Conservation (phyloP, 177 flowering plant species). For the Vitis hybrid region DNA sequence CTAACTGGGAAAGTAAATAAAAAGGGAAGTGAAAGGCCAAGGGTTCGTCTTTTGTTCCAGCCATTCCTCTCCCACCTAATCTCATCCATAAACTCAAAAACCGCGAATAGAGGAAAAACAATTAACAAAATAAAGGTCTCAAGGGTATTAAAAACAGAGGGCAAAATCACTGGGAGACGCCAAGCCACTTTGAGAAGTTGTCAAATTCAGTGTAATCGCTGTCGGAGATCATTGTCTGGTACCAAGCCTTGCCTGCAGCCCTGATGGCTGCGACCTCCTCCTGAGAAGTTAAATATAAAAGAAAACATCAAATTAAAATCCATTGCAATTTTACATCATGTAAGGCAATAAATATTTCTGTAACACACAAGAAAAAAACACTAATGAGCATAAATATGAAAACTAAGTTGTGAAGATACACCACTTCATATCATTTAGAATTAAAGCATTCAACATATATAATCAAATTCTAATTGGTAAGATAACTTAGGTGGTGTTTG, state of each 20-base stretch:
- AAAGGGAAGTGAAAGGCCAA: too few relatives aligned
- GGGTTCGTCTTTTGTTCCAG: too few relatives aligned
- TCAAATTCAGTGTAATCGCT: conserved; percentile 84
- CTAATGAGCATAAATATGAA: too few relatives aligned
- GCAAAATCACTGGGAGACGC: conserved; percentile 59
- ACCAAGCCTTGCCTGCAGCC: conserved; percentile 76
- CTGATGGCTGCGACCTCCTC: conserved; percentile 65
- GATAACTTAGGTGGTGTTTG: too few relatives aligned
- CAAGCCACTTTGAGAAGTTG: conserved; percentile 82
- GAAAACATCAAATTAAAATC: not conserved
- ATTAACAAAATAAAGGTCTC: conserved; percentile 5
- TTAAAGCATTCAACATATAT: too few relatives aligned
- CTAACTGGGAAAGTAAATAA: too few relatives aligned
- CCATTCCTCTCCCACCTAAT: not conserved
- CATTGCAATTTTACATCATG: too few relatives aligned
- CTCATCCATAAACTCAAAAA: conserved; percentile 6
- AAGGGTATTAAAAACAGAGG: not conserved
- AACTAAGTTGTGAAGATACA: too few relatives aligned
- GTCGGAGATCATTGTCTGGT: conserved; percentile 82
- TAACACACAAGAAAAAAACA: too few relatives aligned
- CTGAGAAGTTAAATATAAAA: conserved; percentile 23
- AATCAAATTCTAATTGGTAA: too few relatives aligned
- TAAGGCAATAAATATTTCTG: too few relatives aligned
- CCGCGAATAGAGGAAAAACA: not conserved
- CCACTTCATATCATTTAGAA: too few relatives aligned